Conservation (phyloP, 2,329 filamentous ascomycete species). For the Penicillium thymicola region DNA sequence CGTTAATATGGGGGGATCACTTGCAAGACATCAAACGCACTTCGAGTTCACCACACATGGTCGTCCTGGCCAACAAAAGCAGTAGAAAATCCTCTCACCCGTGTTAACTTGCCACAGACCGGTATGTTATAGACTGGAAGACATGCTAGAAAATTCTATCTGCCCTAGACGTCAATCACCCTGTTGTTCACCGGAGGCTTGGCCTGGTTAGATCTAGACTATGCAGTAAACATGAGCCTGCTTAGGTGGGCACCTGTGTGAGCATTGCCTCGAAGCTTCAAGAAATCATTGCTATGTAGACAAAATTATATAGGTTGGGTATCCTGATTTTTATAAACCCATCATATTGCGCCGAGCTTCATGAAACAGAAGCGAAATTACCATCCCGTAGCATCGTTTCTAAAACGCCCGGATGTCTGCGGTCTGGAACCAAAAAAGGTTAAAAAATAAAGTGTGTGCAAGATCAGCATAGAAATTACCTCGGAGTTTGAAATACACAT, state of each 20-base stretch:
- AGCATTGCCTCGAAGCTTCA: neutral
- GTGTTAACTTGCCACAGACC: no score
- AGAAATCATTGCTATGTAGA: neutral
- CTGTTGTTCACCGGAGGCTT: neutral
- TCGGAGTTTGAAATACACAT: neutral
- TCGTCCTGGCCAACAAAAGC: no score
- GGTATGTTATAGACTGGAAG: no score
- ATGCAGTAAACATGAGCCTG: neutral
- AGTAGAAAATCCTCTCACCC: no score
- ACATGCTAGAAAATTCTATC: no score
- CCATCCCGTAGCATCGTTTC: neutral
- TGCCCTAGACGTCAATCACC: no score
- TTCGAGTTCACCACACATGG: neutral
- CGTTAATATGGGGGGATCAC: neutral
- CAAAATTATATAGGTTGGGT: conserved; percentile 3
- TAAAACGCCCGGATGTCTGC: neutral
- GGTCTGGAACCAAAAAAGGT: neutral
- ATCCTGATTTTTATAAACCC: conserved; percentile 13
- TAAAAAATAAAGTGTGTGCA: neutral
- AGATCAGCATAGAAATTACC: no score
- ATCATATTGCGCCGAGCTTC: conserved; percentile 1
- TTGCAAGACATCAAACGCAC: neutral
- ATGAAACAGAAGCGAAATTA: neutral
- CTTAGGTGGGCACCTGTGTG: neutral
- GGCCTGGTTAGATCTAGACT: neutral